Base-by-base conservation (phyloP, 306 rosid species). In the Pachyrhizus erosus region DNA sequence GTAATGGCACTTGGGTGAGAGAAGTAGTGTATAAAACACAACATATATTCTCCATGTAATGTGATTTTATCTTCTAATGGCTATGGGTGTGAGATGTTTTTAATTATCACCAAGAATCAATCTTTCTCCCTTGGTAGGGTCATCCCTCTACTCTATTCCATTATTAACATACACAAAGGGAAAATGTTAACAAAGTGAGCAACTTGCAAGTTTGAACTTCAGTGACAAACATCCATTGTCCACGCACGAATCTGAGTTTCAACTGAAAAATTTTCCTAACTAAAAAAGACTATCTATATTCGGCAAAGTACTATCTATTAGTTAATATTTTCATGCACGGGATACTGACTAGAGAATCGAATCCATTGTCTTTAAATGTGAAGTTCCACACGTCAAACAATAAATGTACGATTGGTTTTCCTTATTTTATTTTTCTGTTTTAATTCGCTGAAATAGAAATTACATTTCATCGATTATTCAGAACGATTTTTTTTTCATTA, bases 221-320 rank as follows among this genome's bases (percentile, higher is more conserved):
- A 17, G 51, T 68, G 57, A 34, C 29, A 67, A 49, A 67, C 27
- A 45, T 46, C 48, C 31, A 60, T 78, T 2, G 42, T n/a, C n/a
- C n/a, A n/a, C 62, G 12, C 51, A 40, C 71, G 71, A 70, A 70
- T 80, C 71, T 29, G 45, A 29, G 9, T 61, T 76, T 48, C 72
- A 61, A 27, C 43, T 5, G 12, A 76, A 60, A 39, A 8, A 3
- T 7, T 43, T 5, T 18, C 23, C 23, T 5, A 15, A 4, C 7
- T 11, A 66, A 64, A 66, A 64, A 26, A 29, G 12, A n/a, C 31
- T 51, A 49, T 1, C 34, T 77, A 64, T 33, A 29, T 72, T 46
- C 69, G 74, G 48, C 73, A 73, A 9, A 34, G 58, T 67, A 54
- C 70, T 69, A 54, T 24, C 18, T n/a, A 42, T 77, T 11, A 21